These are phyloP conservation scores for Symbiodinium natans DNA, from an alignment of 73 alveolate genomes.

Conservation along the genomic window DNA sequence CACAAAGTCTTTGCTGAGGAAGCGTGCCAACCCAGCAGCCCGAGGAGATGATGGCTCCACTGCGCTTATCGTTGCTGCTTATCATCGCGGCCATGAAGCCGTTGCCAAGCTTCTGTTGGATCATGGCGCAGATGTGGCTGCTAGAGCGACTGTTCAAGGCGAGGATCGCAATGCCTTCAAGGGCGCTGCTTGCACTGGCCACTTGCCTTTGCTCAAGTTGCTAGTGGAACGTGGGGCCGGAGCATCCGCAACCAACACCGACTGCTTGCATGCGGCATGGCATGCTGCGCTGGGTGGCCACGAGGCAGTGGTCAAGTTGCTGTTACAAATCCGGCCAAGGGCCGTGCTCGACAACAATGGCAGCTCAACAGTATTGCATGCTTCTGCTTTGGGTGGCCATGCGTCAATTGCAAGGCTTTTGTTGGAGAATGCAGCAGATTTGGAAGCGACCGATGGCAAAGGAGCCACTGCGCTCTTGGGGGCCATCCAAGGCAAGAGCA, in stretches of 20 bases:
- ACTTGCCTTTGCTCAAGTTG: slow-evolving; percentile 2
- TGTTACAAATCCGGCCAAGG: neutral
- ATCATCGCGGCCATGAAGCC: neutral
- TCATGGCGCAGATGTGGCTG: neutral
- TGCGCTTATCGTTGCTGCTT: slow-evolving; percentile 19
- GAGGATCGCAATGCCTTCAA: too few species aligned
- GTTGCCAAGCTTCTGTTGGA: neutral
- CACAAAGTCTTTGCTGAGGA: neutral
- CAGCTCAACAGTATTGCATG: slow-evolving; percentile 21
- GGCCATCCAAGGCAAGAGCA: slow-evolving; percentile 9
- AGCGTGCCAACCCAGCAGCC: neutral
- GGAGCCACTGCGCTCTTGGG: neutral
- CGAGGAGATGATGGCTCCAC: slow-evolving; percentile 3
- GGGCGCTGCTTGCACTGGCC: too few species aligned
- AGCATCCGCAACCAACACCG: neutral
- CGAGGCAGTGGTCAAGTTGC: slow-evolving; percentile 27
- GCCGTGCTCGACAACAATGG: neutral
- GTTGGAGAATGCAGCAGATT: neutral
- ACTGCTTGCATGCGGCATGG: slow-evolving; percentile 6
- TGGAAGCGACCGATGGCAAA: neutral
- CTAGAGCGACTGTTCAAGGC: neutral
- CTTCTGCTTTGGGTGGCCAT: too few species aligned
- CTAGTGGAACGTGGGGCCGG: slow-evolving; percentile 9
- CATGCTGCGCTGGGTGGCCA: slow-evolving; percentile 34
- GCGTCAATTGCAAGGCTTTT: neutral